Evolutionary conservation across 164 flowering plant species (phyloP).

Genomic region (Echeveria elegans): DNA sequence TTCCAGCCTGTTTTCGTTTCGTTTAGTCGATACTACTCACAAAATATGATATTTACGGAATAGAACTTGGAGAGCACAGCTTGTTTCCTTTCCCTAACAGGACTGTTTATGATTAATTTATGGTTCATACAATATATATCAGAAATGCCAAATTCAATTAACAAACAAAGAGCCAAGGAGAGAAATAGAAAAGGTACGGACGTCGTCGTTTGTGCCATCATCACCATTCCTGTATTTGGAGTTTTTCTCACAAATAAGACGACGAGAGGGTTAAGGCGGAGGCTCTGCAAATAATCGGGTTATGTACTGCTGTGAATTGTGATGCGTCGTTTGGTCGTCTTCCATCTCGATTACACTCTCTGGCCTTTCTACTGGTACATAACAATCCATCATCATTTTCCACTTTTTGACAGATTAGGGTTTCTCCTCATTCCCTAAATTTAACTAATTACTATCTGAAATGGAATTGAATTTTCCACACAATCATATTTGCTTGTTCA

Average conservation of each 20-base stretch:
- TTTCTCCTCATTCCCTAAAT: neutral
- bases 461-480: neutral
- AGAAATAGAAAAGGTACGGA: too few relatives aligned
- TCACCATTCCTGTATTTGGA: too few relatives aligned
- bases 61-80: neutral
- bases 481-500: neutral
- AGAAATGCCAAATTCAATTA: too few relatives aligned
- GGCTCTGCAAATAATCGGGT: conserved; percentile 66
- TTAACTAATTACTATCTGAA: neutral
- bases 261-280: conserved; percentile 69
- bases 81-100: neutral
- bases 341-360: conserved; percentile 98
- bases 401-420: neutral
- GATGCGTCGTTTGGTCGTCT: conserved; percentile 80
- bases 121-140: too few relatives aligned
- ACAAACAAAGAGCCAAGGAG: too few relatives aligned
- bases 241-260: conserved; percentile 44
- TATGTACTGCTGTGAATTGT: conserved; percentile 37
- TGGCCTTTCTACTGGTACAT: conserved; percentile 98
- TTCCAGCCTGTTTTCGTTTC: neutral
- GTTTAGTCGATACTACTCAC: neutral
- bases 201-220: too few relatives aligned
- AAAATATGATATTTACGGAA: neutral
- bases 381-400: neutral
- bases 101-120: too few relatives aligned